phyloP scores from a whole-genome alignment of 139 green algal species.

The Chlamydomonas applanata region DNA sequence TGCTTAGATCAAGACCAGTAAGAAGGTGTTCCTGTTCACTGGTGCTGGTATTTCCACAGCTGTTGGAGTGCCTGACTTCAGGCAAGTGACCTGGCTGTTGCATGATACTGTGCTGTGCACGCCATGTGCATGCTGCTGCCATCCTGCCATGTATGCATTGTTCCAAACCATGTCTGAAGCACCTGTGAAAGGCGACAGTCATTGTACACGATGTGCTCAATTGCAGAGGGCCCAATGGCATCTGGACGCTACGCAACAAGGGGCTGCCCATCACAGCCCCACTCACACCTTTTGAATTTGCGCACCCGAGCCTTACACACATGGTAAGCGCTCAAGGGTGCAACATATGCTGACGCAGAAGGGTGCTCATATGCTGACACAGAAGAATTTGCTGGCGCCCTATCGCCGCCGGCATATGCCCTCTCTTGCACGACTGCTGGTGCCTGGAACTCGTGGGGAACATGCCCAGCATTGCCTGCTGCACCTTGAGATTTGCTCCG shows the following conservation, averaged over 20 bases:
- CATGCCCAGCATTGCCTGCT: no score
- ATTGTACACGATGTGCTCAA: no score
- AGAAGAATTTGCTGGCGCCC: not conserved
- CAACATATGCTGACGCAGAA: no score
- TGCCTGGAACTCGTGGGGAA: no score
- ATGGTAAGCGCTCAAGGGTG: slow-evolving; percentile 21
- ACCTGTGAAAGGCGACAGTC: no score
- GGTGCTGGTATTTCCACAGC: slow-evolving; percentile 92
- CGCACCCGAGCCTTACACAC: slow-evolving; percentile 82
- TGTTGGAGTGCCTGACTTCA: slow-evolving; percentile 91
- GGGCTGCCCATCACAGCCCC: slow-evolving; percentile 53
- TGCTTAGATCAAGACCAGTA: slow-evolving; percentile 9
- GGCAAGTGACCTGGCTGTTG: slow-evolving; percentile 19
- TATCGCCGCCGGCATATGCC: not conserved
- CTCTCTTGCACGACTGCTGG: no score
- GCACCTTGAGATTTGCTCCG: no score
- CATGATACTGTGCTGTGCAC: not conserved
- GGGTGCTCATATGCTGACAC: not conserved
- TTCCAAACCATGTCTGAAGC: not conserved
- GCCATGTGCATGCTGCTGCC: not conserved
- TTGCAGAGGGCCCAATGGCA: slow-evolving; percentile 79
- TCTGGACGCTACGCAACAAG: slow-evolving; percentile 89
- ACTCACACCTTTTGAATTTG: slow-evolving; percentile 71
- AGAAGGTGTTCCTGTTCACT: slow-evolving; percentile 80
- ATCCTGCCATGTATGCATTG: no score